Conservation (phyloP, 2,329 filamentous ascomycete species). For the Nemania abortiva region DNA sequence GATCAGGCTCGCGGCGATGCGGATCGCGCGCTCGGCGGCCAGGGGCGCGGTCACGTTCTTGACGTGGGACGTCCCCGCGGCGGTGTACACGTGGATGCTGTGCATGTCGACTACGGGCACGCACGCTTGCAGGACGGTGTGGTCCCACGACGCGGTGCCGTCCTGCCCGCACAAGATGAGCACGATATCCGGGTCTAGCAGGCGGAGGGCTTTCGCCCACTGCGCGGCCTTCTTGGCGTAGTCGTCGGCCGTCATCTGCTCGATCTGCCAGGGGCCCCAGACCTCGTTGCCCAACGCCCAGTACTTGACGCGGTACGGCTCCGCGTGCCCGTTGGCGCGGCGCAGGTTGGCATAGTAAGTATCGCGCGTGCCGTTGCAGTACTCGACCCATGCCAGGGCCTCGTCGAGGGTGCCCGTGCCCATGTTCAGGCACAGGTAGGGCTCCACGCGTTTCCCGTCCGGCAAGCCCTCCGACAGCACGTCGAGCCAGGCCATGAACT, state of each 20-base stretch:
- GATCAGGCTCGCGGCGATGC: constrained; percentile 75
- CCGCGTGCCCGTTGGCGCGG: constrained; percentile 77
- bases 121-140: constrained; percentile 77
- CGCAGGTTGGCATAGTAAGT: constrained; percentile 87
- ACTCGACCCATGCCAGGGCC: constrained; percentile 82
- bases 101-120: constrained; percentile 80
- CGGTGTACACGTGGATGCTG: constrained; percentile 83
- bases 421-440: constrained; percentile 84
- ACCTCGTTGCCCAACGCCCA: constrained; percentile 86
- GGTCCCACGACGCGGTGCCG: constrained; percentile 78
- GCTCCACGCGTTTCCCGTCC: constrained; percentile 72
- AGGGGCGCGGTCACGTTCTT: constrained; percentile 72
- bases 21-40: constrained; percentile 78
- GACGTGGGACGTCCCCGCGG: constrained; percentile 60
- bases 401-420: constrained; percentile 74
- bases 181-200: constrained; percentile 75
- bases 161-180: constrained; percentile 82
- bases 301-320: constrained; percentile 86
- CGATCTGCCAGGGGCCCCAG: constrained; percentile 76
- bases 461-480: constrained; percentile 69
- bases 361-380: constrained; percentile 83
- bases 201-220: constrained; percentile 78
- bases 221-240: constrained; percentile 77
- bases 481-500: constrained; percentile 86
- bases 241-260: constrained; percentile 75